A percentile compares a stretch with the other conserved stretches of the same genome.
phyloP scores from a whole-genome alignment of 805 yeast species.

The Lachancea thermotolerans region DNA sequence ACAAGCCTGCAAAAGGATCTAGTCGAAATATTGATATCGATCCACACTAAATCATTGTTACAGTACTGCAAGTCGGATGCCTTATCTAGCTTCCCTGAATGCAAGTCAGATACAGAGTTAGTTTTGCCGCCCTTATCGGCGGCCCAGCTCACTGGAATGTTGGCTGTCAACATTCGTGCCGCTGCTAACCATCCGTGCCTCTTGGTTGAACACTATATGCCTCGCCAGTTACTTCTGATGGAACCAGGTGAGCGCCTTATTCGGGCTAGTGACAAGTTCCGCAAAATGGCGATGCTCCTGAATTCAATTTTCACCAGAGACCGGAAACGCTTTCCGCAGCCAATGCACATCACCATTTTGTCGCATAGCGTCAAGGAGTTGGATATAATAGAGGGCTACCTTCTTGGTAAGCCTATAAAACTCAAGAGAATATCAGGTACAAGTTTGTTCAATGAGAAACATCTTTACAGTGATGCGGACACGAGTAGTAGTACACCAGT shows the following conservation, averaged over 20 bases:
- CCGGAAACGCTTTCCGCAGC: conserved; percentile 9
- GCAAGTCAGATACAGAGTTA: background rate
- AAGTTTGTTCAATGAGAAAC: conserved; percentile 41
- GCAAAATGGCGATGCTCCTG: conserved; percentile 43
- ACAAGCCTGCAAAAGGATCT: conserved; percentile 40
- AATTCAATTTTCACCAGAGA: conserved; percentile 17
- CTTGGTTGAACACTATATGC: conserved; percentile 71
- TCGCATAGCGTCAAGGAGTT: conserved; percentile 61
- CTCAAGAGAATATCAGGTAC: conserved; percentile 65
- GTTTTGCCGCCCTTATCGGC: conserved; percentile 8
- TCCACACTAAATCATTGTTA: conserved; percentile 35
- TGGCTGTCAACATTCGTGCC: conserved; percentile 38
- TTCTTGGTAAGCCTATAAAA: conserved; percentile 63
- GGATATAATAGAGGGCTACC: conserved; percentile 70
- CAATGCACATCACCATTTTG: conserved; percentile 36
- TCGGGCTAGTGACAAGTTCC: conserved; percentile 53
- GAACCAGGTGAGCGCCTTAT: conserved; percentile 52
- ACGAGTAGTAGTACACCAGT: conserved; percentile 1
- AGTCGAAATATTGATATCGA: conserved; percentile 36
- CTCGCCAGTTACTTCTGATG: conserved; percentile 59
- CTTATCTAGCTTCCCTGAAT: background rate
- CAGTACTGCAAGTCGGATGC: background rate
- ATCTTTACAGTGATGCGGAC: conserved; percentile 10
- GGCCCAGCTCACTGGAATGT: conserved; percentile 23
- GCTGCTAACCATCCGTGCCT: conserved; percentile 61